Base-by-base conservation (phyloP, 352 stramenopile species). In the Phytophthora sojae region DNA sequence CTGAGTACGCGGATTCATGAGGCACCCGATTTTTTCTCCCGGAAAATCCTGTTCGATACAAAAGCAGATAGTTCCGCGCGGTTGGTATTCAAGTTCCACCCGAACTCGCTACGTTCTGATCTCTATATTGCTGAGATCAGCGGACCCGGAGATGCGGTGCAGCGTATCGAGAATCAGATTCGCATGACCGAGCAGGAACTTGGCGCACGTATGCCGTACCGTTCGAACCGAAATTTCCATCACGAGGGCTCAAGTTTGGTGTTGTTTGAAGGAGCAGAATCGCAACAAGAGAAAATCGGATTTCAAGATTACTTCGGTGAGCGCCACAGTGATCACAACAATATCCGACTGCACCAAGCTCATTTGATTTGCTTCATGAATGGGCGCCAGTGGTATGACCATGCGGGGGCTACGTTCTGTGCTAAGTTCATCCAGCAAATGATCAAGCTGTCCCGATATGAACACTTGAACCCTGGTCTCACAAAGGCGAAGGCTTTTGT, bases 281-380 rank as follows among this genome's bases (percentile, higher is more conserved):
- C 81, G 0, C 86, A 93, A 23, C 51, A 80, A 7, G 88, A 95
- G 9, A 76, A 80, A 19, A 79, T 95, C 42, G 88, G 75, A 0
- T 95, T 95, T 30, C 85, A 93, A 39, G 77, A 79, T 57, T 95
- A 95, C 58, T 86, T 89, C 8, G 82, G 76, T 1, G 61, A 76
- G 12, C 77, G 81, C 25, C 84, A 95, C 37, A 56, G 67, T 11
- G 74, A 89, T 25, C 86, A 95, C 60, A 82, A 80, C 32, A 79
- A 81, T 4, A 73, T 82, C 26, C 63, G 58, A 6, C 65, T 95
- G 14, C 80, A 95, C 30, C 88, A 95, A 73, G 84, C 81, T 9
- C 88, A 95, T 45, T 71, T 94, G 25, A 75, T 92, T 51, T 89
- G 76, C 54, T 95, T 89, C 59, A 89, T 90, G 76, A 93, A 92